phyloP scores from a whole-genome alignment of 1,139 yeast genomes.

The Groenewaldozyma auringiensis region DNA sequence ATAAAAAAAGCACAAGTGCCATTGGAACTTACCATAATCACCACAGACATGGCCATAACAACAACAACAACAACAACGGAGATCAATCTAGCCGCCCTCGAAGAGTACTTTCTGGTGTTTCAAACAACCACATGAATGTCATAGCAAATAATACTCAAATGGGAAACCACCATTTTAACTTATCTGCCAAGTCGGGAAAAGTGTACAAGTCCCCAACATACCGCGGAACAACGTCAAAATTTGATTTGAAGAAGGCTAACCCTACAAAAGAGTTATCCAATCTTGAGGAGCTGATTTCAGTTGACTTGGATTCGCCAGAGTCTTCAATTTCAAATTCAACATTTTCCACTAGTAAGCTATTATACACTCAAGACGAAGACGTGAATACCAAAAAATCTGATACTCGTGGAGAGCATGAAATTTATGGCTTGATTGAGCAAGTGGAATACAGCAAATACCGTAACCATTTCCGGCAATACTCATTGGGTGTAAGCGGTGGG shows the following conservation, averaged over 20 bases:
- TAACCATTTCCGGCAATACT: neutral
- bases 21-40: no score
- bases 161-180: no score
- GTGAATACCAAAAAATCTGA: no score
- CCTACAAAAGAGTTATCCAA: no score
- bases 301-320: neutral
- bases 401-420: neutral
- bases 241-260: no score
- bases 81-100: neutral
- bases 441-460: neutral
- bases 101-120: neutral
- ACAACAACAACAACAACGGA: no score
- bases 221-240: no score
- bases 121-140: neutral
- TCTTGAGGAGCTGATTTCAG: neutral
- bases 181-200: no score
- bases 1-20: no score
- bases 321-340: neutral
- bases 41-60: no score
- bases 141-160: neutral
- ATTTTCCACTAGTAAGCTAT: neutral
- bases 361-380: no score
- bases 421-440: neutral
- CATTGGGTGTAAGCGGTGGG: neutral
- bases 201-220: neutral